phyloP scores from a whole-genome alignment of 2,329 filamentous ascomycete species.

The Pseudocercospora macadamiae region DNA sequence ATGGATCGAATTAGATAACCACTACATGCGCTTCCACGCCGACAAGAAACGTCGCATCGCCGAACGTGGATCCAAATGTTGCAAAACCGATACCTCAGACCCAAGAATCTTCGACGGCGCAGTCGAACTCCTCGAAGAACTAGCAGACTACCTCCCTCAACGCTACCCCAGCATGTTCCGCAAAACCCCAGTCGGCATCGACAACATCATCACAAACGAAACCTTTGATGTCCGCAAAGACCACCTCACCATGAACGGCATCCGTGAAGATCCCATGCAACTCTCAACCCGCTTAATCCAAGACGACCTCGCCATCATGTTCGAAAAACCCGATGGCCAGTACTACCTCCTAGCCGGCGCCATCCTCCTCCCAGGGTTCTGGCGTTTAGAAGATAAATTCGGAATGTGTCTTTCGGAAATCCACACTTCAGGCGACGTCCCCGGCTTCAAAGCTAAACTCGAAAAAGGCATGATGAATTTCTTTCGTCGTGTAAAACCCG shows the following conservation, averaged over 20 bases:
- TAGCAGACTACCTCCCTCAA: conserved; percentile 69
- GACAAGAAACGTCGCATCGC: conserved; percentile 70
- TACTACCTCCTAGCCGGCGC: conserved; percentile 80
- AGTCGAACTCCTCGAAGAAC: conserved; percentile 74
- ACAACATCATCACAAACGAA: conserved; percentile 73
- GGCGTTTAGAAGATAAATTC: conserved; percentile 78
- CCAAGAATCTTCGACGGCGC: conserved; percentile 62
- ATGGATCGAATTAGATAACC: conserved; percentile 85
- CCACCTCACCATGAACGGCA: conserved; percentile 53
- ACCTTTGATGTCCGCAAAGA: conserved; percentile 67
- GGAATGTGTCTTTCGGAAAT: conserved; percentile 79
- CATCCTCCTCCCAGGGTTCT: conserved; percentile 79
- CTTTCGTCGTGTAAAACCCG: conserved; percentile 71
- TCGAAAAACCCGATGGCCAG: conserved; percentile 73
- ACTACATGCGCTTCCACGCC: conserved; percentile 72
- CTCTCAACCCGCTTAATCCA: conserved; percentile 73
- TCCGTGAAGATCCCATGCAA: conserved; percentile 74
- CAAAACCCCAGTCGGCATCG: conserved; percentile 65
- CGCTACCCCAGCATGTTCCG: conserved; percentile 74
- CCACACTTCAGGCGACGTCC: conserved; percentile 76
- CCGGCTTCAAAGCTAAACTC: conserved; percentile 70
- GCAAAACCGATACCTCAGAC: conserved; percentile 68
- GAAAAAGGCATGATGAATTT: conserved; percentile 81
- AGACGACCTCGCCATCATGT: conserved; percentile 83
- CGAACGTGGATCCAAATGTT: conserved; percentile 69